phyloP scores from a whole-genome alignment of 2,329 filamentous ascomycete species.

The Pseudogymnoascus sp. region DNA sequence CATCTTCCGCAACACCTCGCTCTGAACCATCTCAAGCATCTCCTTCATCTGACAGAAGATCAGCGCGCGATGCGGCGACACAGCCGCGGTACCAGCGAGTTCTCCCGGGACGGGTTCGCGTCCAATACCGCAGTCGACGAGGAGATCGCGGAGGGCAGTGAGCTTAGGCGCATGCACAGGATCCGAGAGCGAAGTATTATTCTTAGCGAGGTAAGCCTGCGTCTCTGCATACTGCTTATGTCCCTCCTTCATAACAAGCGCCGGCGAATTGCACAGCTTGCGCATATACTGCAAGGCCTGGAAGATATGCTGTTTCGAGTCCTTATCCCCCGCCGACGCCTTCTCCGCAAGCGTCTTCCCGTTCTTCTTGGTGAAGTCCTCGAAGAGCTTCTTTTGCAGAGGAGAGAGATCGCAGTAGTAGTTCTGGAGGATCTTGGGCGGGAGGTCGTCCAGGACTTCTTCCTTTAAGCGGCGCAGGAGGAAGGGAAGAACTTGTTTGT shows the following conservation, averaged over 20 bases:
- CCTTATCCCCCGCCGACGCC: constrained; percentile 78
- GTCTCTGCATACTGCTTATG: constrained; percentile 87
- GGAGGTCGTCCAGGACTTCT: constrained; percentile 91
- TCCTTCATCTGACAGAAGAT: constrained; percentile 99
- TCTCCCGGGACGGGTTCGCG: constrained; percentile 52
- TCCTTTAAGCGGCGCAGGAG: constrained; percentile 92
- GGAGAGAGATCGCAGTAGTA: constrained; percentile 99
- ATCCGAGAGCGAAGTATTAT: constrained; percentile 78
- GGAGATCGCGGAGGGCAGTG: constrained; percentile 77
- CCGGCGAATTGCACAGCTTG: constrained; percentile 95
- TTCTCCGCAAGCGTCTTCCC: constrained; percentile 80
- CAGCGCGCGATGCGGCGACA: constrained; percentile 90
- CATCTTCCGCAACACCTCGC: constrained; percentile 81
- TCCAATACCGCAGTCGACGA: constrained; percentile 98
- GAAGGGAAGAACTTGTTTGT: constrained; percentile 97
- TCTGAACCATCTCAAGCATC: constrained; percentile 98
- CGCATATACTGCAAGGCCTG: constrained; percentile 99
- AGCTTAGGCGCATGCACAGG: constrained; percentile 87
- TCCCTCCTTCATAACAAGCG: constrained; percentile 89
- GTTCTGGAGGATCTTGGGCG: constrained; percentile 97
- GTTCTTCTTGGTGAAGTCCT: constrained; percentile 92
- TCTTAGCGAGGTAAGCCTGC: constrained; percentile 69
- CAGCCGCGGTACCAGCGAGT: constrained; percentile 58
- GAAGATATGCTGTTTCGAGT: constrained; percentile 97
- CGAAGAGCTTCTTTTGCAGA: constrained; percentile 88